Evolutionary conservation across 208 protist species (phyloP), one percentile per base, ranked within the genome.

Genomic region (Leishmania aethiopica): DNA sequence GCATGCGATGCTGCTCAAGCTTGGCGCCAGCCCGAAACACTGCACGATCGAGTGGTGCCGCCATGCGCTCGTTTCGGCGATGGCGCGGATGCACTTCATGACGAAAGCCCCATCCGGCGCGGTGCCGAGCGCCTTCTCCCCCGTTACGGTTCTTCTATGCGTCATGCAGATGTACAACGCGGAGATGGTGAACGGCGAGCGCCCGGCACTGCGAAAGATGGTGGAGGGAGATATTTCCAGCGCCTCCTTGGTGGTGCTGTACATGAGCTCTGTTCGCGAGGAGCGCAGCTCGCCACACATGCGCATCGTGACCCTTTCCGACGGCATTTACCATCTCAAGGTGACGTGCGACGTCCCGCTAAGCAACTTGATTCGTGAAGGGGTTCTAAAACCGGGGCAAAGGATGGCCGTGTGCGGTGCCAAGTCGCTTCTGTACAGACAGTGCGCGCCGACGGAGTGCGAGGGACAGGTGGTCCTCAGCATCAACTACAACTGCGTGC

Each of bases 401-500:
- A 92, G 91, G 57, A 71, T 97, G 17, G 76, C 91, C 3, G 79
- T 96, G 6, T 97, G 94, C 79, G 94, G 93, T 5, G 87, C 92
- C 8, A 88, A 88, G 60, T 85, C 87, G 55, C 84, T 92, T 13
- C 60, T 91, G 55, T 84, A 81, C 17, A 78, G 76, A 42, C 85
- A 86, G 55, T 90, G 82, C 83, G 80, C 86, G 17, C 93, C 91
- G n/a, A 78, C 89, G 62, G 92, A 96, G 77, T 95, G 91, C 71
- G 51, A 69, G 8, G 72, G 85, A 73, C 82, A 89, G 66, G 82
- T 90, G 5, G 88, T 94, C 2, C 71, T 97, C 0, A 78, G 84
- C 75, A 64, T 96, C 57, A 90, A 94, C 81, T 97, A 93, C 81
- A 97, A 97, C 81, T 94, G 94, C 73, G 92, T 94, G 47, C 86